Conservation (phyloP, 345 rosid genomes). For the Heritiera fomes region DNA sequence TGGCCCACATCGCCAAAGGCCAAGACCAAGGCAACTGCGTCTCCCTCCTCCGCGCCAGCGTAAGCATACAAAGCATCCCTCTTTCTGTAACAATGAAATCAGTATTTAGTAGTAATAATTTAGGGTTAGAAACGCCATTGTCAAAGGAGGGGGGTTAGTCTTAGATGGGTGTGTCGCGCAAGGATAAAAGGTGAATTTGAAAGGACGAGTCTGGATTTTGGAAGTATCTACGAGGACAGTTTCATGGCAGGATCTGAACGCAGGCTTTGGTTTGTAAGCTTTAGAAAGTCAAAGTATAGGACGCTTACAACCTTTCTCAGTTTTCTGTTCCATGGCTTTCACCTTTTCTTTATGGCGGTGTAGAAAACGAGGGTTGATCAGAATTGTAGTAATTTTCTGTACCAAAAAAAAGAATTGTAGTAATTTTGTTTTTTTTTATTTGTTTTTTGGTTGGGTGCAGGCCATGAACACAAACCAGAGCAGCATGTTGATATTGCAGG, state of each 20-base stretch:
- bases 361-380: too few relatives aligned
- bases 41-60: conserved; percentile 88
- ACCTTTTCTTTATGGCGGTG: too few relatives aligned
- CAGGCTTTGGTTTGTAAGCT: not conserved
- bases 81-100: too few relatives aligned
- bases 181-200: not conserved
- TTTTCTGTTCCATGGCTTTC: not conserved
- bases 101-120: not conserved
- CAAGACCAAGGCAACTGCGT: conserved; percentile 95
- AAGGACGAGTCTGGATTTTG: not conserved
- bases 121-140: not conserved
- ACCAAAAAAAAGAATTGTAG: too few relatives aligned
- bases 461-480: conserved; percentile 89
- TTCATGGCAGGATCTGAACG: too few relatives aligned
- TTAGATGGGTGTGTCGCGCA: conserved; percentile 12
- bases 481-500: conserved; percentile 91
- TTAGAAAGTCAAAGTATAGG: conserved; percentile 24
- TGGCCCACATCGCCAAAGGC: conserved; percentile 95
- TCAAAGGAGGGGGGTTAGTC: not conserved
- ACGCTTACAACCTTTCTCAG: conserved; percentile 18
- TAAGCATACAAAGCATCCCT: conserved; percentile 22
- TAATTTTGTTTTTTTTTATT: too few relatives aligned
- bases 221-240: too few relatives aligned
- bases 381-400: too few relatives aligned
- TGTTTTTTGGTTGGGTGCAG: conserved; percentile 33